Conservation (phyloP, 495 filamentous ascomycete genomes). For the Bacidia gigantensis region DNA sequence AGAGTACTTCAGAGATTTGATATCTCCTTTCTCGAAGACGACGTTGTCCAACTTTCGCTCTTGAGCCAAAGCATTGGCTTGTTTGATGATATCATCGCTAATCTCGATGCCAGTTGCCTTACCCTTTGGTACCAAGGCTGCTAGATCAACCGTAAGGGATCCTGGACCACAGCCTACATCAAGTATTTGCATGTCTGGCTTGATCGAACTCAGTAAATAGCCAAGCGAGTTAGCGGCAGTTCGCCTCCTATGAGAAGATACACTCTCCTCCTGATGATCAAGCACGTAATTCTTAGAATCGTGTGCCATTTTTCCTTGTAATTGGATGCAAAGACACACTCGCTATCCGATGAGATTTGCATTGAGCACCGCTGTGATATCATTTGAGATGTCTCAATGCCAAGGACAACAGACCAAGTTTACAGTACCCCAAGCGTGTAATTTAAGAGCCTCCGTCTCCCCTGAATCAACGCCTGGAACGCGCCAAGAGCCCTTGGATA, state of each 20-base stretch:
- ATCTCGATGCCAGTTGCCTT: constrained; percentile 31
- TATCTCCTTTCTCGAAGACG: constrained; percentile 33
- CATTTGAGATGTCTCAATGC: too few species aligned
- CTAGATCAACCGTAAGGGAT: constrained; percentile 41
- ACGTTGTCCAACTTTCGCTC: constrained; percentile 30
- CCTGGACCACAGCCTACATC: constrained; percentile 48
- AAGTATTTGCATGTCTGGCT: constrained; percentile 35
- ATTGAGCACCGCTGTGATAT: too few species aligned
- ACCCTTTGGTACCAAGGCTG: constrained; percentile 32
- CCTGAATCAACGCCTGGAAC: too few species aligned
- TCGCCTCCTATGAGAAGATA: constrained; percentile 37
- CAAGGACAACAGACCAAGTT: too few species aligned
- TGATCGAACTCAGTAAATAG: constrained; percentile 37
- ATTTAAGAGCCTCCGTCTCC: too few species aligned
- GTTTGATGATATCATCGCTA: constrained; percentile 24
- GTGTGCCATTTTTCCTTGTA: constrained; percentile 6
- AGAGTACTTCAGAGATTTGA: constrained; percentile 29
- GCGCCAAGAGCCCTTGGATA: too few species aligned
- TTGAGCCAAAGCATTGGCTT: constrained; percentile 25
- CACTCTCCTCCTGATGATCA: constrained; percentile 36
- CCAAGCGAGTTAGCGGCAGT: constrained; percentile 37
- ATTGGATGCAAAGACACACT: neutral
- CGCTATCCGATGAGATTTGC: too few species aligned
- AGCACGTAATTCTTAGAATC: constrained; percentile 28
- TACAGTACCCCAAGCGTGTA: too few species aligned